Evolutionary conservation across 306 rosid genomes (phyloP), one percentile per base, ranked within the genome.

Genomic region (Mimosa bimucronata): DNA sequence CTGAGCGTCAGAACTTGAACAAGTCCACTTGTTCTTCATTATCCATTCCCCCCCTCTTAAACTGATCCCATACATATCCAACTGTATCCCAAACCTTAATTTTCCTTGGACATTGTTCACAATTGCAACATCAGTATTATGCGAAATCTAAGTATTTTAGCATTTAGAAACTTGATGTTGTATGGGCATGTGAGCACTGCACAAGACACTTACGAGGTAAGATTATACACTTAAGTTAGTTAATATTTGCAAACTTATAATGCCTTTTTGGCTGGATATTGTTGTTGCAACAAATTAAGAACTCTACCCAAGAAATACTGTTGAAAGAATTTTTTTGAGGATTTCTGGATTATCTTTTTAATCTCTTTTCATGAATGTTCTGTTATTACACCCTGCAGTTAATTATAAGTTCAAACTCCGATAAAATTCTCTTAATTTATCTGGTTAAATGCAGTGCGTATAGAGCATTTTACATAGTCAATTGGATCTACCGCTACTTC

Each of bases 401-500:
- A 64, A 34, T 76, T 55, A 29, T 61, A 28, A 58, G 79, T 55
- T 80, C 61, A 18, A 48, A 53, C 58, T 29, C 21, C 79, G 37
- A 64, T 61, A 76, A 45, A 18, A 77, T 9, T 40, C 1, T 41
- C 18, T 26, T 68, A 52, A 61, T 38, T 23, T 61, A 44, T 76
- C 69, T 82, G 50, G 58, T 55, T 73, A 61, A 73, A 73, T 89
- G 94, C 97, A 94, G 98, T 81, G 95, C 90, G 1, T 94, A 94
- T 79, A 88, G 97, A 86, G 94, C 84, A 40, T 81, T 94, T 30
- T 94, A 94, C 89, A 90, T 94, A 50, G 74, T 91, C 79, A 94
- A 94, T 86, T 94, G 98, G 98, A 83, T 90, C 70, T 94, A 89
- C 76, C 97, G 98, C 88, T 94, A 91, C 90, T 92, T 91, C 42